Evolutionary conservation across 2,329 filamentous ascomycete species (phyloP), one percentile per base, ranked within the genome.

Genomic region (Monosporascus sp.): DNA sequence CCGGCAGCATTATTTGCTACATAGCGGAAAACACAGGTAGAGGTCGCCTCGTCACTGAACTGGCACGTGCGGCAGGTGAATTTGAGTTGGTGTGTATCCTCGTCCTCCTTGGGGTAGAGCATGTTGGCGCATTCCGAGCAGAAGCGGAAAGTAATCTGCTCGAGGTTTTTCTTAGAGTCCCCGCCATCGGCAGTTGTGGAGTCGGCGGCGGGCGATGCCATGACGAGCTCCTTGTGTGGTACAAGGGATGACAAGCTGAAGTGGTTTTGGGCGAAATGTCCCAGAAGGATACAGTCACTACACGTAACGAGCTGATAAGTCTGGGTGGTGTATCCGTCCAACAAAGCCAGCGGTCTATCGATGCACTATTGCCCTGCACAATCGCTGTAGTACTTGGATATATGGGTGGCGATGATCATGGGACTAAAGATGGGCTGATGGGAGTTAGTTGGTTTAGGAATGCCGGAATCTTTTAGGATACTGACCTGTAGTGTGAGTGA

Each of bases 111-210:
- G 49, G 94, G 94, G 69, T 97, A 97, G 52, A 99, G 80, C 82
- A 99, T 89, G 79, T 99, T 99, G 65, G 92, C 96, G 77, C 94
- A 99, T 80, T 99, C 94, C 64, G 91, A 91, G 78, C 94, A 99
- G 81, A 99, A 99, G 67, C 90, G 88, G 74, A 97, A 99, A 48
- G 90, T 91, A 72, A 97, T 92, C 72, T 96, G 91, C 74, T 93
- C 86, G 60, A 78, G 76, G 62, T 77, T 77, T 65, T 78, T 79
- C 64, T 79, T 75, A 55, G 67, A 71, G 49, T 68, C 66, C 22
- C 69, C 67, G 59, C 65, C 71, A 46, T 76, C 74, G 59, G 74
- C 68, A 46, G 74, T 79, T 28, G 80, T 35, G 82, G 82, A 11
- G 81, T 79, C 28, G 83, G 78, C 84, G 86, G 86, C 49, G 56